Conservation (phyloP, 2,329 filamentous ascomycete species). For the Fusarium sp. region DNA sequence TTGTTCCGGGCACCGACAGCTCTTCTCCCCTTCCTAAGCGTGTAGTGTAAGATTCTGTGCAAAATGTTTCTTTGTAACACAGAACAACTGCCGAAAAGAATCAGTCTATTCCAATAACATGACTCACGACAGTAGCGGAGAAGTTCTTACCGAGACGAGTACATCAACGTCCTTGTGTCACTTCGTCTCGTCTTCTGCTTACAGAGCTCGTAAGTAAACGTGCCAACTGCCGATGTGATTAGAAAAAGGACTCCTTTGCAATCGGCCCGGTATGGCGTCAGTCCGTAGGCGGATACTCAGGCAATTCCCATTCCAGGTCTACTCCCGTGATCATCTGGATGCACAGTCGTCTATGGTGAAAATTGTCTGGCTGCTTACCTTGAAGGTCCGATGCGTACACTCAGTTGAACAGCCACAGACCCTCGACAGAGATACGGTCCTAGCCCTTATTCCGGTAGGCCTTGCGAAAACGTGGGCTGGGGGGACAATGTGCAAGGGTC, state of each 20-base stretch:
- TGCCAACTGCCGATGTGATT: neutral
- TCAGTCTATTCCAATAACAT: neutral
- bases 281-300: neutral
- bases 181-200: neutral
- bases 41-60: neutral
- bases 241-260: neutral
- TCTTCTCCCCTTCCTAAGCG: neutral
- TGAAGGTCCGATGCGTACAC: neutral
- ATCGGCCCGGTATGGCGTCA: conserved; percentile 11
- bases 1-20: too few species aligned
- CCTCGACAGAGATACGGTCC: neutral
- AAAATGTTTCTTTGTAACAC: neutral
- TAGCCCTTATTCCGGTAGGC: conserved; percentile 7
- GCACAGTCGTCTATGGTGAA: conserved; percentile 22
- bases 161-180: conserved; percentile 14
- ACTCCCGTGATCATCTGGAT: neutral
- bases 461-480: conserved; percentile 27
- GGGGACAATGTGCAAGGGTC: conserved; percentile 34
- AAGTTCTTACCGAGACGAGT: conserved; percentile 4
- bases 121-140: neutral
- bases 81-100: neutral
- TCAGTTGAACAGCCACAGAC: neutral
- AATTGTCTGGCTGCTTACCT: conserved; percentile 22
- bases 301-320: neutral
- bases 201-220: neutral